phyloP scores from a whole-genome alignment of 78 protist species.

The Isochrysis galbana region DNA sequence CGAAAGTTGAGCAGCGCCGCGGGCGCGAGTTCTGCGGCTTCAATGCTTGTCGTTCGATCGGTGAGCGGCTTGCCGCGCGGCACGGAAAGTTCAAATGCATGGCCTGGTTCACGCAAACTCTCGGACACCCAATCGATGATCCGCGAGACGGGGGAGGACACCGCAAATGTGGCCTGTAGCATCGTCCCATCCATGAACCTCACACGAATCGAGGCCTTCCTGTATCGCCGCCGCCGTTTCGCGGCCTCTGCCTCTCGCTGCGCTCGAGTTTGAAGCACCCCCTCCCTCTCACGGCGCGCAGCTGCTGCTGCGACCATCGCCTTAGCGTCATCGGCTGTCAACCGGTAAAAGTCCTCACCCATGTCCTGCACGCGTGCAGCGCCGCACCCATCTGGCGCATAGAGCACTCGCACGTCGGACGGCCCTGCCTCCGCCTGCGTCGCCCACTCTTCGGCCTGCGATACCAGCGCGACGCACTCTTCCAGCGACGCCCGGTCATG shows the following conservation, averaged over 20 bases:
- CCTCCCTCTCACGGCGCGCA: background rate
- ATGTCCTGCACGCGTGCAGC: background rate
- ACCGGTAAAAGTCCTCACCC: background rate
- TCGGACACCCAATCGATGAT: background rate
- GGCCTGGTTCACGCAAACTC: background rate
- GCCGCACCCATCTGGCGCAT: background rate
- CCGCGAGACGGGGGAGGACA: background rate
- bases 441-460: background rate
- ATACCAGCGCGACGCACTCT: background rate
- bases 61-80: background rate
- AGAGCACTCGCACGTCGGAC: background rate
- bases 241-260: background rate
- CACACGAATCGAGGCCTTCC: background rate
- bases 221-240: background rate
- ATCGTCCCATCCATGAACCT: background rate
- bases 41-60: background rate
- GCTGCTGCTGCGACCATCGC: background rate
- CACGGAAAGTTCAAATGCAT: background rate
- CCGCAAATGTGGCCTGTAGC: background rate
- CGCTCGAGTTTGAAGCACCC: background rate
- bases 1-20: slow-evolving; percentile 13
- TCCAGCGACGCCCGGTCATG: background rate
- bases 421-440: background rate
- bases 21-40: background rate
- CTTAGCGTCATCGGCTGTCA: background rate